phyloP scores from a whole-genome alignment of 441 rosid genomes.

The Bruguiera hainesii region DNA sequence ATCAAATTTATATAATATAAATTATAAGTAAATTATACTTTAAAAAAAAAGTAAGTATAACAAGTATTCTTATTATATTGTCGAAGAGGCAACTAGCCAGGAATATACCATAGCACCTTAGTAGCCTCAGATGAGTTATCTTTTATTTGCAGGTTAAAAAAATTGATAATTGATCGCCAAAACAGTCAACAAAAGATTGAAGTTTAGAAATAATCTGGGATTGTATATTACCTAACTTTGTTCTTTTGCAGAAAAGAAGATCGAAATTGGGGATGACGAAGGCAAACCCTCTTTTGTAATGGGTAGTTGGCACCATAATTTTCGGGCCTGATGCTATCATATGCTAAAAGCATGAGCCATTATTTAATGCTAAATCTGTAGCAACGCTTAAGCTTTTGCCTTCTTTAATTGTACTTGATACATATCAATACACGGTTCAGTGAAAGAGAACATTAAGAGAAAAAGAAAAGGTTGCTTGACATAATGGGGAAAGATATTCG shows the following conservation, averaged over 20 bases:
- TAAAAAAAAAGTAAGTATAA: no score
- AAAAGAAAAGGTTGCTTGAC: no score
- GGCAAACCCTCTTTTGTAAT: constrained; percentile 9
- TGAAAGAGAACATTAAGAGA: neutral
- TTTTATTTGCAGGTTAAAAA: constrained; percentile 2
- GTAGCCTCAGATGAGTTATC: neutral
- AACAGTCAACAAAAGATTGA: constrained; percentile 4
- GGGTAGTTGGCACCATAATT: constrained; percentile 18
- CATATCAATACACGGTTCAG: neutral
- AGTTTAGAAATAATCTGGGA: neutral
- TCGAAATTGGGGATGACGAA: constrained; percentile 12
- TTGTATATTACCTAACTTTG: constrained; percentile 2
- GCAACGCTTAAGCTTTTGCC: constrained; percentile 7
- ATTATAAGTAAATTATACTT: no score
- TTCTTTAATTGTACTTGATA: constrained; percentile 18
- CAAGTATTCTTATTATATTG: no score
- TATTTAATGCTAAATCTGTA: constrained; percentile 3
- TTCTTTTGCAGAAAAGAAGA: neutral
- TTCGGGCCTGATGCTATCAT: constrained; percentile 13
- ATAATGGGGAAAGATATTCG: no score
- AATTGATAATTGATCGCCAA: neutral
- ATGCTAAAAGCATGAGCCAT: constrained; percentile 1
- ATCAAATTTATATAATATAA: no score
- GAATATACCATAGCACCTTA: constrained; percentile 20
- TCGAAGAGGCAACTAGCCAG: neutral